Conservation (phyloP, 306 rosid species). For the cucumber (Cucumis sativus) region DNA sequence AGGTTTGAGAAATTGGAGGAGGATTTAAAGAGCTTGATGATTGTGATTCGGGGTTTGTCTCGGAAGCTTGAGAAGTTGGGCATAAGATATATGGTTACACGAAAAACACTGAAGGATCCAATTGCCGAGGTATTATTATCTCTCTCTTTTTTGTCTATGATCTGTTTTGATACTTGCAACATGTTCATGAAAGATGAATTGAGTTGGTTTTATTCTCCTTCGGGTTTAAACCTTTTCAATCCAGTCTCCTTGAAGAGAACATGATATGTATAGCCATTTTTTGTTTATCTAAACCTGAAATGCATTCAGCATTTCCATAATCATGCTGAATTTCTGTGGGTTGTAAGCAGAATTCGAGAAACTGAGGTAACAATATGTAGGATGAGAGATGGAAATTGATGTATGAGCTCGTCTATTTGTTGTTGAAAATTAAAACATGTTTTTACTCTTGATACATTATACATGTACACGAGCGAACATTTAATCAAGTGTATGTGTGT, state of each 20-base stretch:
- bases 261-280: background rate
- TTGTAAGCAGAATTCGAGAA: background rate
- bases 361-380: background rate
- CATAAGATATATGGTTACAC: conserved; percentile 54
- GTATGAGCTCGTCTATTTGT: background rate
- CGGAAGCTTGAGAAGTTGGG: conserved; percentile 92
- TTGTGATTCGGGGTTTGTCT: conserved; percentile 48
- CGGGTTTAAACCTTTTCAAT: background rate
- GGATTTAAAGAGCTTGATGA: conserved; percentile 47
- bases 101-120: conserved; percentile 60
- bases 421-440: background rate
- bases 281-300: background rate
- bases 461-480: background rate
- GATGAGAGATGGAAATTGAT: background rate
- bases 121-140: conserved; percentile 50
- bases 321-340: background rate
- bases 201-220: background rate
- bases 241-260: background rate
- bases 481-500: background rate
- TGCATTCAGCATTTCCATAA: background rate
- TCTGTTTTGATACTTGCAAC: background rate
- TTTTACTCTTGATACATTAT: background rate
- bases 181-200: background rate
- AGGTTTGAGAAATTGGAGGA: conserved; percentile 75
- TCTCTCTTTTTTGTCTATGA: background rate